phyloP scores from a whole-genome alignment of 140 eudicot species.

The Senecio squalidus region DNA sequence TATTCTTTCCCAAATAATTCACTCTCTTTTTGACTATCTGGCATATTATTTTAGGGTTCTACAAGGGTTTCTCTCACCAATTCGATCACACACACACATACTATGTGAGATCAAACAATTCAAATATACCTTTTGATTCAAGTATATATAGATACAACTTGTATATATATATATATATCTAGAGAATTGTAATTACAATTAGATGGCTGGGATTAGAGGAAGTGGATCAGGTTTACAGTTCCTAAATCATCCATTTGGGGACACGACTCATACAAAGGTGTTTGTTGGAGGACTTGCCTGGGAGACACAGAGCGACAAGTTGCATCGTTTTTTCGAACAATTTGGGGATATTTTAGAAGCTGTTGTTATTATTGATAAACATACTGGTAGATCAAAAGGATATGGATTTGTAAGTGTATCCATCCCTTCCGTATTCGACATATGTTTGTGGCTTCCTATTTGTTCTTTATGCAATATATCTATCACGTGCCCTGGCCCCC shows the following conservation, averaged over 20 bases:
- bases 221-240: constrained; percentile 47
- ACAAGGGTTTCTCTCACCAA: too few relatives aligned
- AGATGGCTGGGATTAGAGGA: constrained; percentile 53
- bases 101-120: too few relatives aligned
- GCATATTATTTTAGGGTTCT: too few relatives aligned
- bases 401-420: constrained; percentile 60
- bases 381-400: constrained; percentile 67
- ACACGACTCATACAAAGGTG: constrained; percentile 56
- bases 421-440: neutral
- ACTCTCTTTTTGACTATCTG: too few relatives aligned
- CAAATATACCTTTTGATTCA: too few relatives aligned
- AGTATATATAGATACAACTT: too few relatives aligned
- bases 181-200: too few relatives aligned
- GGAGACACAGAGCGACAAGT: constrained; percentile 68
- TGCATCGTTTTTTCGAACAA: constrained; percentile 53
- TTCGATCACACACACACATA: too few relatives aligned
- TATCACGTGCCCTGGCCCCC: too few relatives aligned
- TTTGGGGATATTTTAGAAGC: constrained; percentile 75
- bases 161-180: too few relatives aligned
- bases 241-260: constrained; percentile 46
- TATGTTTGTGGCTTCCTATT: neutral
- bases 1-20: too few relatives aligned
- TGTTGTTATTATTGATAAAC: constrained; percentile 69
- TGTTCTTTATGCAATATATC: neutral
- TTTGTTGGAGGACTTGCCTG: constrained; percentile 77